Evolutionary conservation across 75 land plant genomes (phyloP), one percentile per base, ranked within the genome.

Genomic region (Selaginella tamariscina): DNA sequence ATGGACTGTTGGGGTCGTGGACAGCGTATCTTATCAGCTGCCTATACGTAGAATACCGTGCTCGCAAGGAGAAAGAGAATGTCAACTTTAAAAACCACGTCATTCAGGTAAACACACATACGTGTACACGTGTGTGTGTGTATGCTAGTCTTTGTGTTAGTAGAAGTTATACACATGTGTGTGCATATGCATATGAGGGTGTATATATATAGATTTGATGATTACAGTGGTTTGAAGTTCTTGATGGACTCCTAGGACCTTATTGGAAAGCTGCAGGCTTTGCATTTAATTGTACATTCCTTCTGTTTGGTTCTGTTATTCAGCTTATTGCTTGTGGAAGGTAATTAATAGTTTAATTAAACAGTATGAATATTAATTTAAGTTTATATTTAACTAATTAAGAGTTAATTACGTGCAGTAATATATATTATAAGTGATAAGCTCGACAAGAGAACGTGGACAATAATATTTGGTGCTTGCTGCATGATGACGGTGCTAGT

Each of bases 401-500:
- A 5, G 5, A 5, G 11, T 39, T 15, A 5, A 5, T 39, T 39
- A 5, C 49, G 49, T 73, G 21, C 86, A 88, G 93, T 71, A 88
- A 88, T 69, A 86, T 86, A 56, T 89, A 89, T 56, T 86, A 86
- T 86, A 70, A 86, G 84, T 72, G 91, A 84, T 29, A 75, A 81
- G 56, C 72, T 84, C 64, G 89, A 83, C 84, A 88, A 88, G 79
- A 75, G 92, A 39, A 88, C 81, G 2, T 88, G 93, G 93, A 85
- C 93, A 0, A 82, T 83, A 69, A 86, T 88, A 26, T 88, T 86
- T 44, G 93, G 93, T n/a, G 93, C 93, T 11, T 82, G 86, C 59
- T 88, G 86, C 56, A 85, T 88, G 22, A 79, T 84, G 24, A 82
- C 89, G 0, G 89, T 86, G 11, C 79, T 88, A 59, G 79, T 88